Evolutionary conservation across 106 monocot genomes (phyloP).

Genomic region (Apostasia ramifera): DNA sequence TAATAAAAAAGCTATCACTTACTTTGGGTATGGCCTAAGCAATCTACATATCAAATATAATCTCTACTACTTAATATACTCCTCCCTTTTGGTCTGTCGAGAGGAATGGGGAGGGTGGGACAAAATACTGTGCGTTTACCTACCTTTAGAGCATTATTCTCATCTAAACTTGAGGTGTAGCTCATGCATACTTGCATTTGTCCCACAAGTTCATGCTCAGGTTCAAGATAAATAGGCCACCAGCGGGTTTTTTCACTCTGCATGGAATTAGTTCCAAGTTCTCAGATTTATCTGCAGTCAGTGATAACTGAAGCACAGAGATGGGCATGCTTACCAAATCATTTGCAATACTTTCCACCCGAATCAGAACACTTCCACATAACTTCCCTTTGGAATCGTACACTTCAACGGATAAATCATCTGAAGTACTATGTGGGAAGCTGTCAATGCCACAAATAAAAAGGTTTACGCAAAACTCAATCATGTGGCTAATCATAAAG

Average conservation of each 20-base stretch:
- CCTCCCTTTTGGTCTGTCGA: too few relatives aligned
- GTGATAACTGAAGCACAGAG: neutral
- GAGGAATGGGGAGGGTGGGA: too few relatives aligned
- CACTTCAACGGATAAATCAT: constrained; percentile 75
- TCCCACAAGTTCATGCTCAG: constrained; percentile 78
- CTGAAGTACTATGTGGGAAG: constrained; percentile 78
- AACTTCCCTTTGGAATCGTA: constrained; percentile 70
- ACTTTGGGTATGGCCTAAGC: too few relatives aligned
- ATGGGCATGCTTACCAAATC: constrained; percentile 36
- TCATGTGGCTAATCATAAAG: too few relatives aligned
- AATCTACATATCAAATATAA: too few relatives aligned
- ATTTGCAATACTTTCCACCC: constrained; percentile 61
- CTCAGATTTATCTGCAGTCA: neutral
- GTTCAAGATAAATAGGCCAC: constrained; percentile 69
- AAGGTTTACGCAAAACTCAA: neutral
- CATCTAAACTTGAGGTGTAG: constrained; percentile 51
- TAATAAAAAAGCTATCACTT: too few relatives aligned
- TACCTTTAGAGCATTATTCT: constrained; percentile 54
- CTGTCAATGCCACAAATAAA: constrained; percentile 25
- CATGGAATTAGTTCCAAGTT: neutral
- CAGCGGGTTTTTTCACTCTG: constrained; percentile 74
- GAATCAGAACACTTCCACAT: constrained; percentile 58
- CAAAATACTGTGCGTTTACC: neutral
- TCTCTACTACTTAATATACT: too few relatives aligned
- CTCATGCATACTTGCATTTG: constrained; percentile 51